Percentiles rank a stretch among this genome's conserved stretches.
Conservation (phyloP, 768 basidiomycete genomes). For the Termitomyces sp. region DNA sequence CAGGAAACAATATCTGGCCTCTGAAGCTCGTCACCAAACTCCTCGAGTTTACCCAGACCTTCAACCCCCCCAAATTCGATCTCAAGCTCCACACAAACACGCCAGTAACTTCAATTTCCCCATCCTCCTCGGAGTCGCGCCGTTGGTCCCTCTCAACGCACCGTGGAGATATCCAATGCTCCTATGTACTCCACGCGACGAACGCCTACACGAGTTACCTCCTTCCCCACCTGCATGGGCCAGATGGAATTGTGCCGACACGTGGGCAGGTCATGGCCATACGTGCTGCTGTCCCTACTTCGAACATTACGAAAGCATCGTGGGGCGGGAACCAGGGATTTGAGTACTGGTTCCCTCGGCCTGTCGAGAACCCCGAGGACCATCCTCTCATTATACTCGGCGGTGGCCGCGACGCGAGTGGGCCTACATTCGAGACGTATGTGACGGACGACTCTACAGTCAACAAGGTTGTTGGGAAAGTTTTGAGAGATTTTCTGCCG, state of each 20-base stretch:
- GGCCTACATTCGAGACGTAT: conserved; percentile 44
- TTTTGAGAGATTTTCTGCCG: conserved; percentile 58
- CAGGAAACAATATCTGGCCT: conserved; percentile 72
- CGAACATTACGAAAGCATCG: conserved; percentile 37
- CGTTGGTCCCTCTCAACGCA: conserved; percentile 60
- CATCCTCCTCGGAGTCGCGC: conserved; percentile 12
- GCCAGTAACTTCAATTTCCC: conserved; percentile 49
- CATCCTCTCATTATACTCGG: conserved; percentile 64
- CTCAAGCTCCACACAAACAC: conserved; percentile 71
- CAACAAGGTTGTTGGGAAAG: conserved; percentile 42
- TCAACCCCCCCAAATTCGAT: conserved; percentile 16
- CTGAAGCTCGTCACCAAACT: conserved; percentile 72
- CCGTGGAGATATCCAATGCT: conserved; percentile 56
- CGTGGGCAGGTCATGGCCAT: conserved; percentile 64
- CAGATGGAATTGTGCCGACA: conserved; percentile 58
- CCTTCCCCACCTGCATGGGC: conserved; percentile 59
- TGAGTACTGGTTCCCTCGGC: conserved; percentile 84
- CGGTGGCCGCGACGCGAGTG: conserved; percentile 53
- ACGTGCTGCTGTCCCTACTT: conserved; percentile 31
- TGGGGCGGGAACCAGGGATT: conserved; percentile 51
- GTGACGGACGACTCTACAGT: conserved; percentile 57
- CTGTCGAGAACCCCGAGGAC: conserved; percentile 21
- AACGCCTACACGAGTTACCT: conserved; percentile 81
- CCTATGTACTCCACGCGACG: conserved; percentile 81
- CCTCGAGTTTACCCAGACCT: conserved; percentile 38